A percentile compares a stretch with the other conserved stretches of the same genome.
Conservation (phyloP, 2,329 filamentous ascomycete genomes). For the Exserohilum turcica region DNA sequence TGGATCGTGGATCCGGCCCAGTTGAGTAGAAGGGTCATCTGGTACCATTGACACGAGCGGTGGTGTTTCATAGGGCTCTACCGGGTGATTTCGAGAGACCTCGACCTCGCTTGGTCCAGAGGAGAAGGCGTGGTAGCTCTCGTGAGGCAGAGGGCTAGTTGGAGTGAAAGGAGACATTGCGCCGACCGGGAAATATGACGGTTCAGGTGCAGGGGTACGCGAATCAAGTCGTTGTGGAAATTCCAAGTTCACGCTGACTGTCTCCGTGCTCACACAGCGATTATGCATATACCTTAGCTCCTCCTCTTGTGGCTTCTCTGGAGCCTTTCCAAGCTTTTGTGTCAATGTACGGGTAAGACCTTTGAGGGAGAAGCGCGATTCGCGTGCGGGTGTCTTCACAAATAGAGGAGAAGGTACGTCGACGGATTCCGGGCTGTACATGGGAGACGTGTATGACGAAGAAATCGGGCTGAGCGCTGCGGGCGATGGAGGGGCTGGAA, state of each 20-base stretch:
- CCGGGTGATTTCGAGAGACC: background rate
- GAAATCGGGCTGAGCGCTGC: slow-evolving; percentile 35
- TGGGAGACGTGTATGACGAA: slow-evolving; percentile 33
- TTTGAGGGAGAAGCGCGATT: slow-evolving; percentile 41
- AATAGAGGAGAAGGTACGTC: slow-evolving; percentile 27
- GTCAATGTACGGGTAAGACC: slow-evolving; percentile 39
- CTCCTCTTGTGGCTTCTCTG: slow-evolving; percentile 19
- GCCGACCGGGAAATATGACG: slow-evolving; percentile 25
- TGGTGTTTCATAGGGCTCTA: slow-evolving; percentile 12
- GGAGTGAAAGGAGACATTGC: slow-evolving; percentile 27
- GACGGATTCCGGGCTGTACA: slow-evolving; percentile 31
- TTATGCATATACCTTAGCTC: slow-evolving; percentile 33
- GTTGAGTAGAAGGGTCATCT: slow-evolving; percentile 30
- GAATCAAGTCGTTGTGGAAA: slow-evolving; percentile 30
- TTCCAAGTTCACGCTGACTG: slow-evolving; percentile 18
- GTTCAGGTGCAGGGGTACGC: slow-evolving; percentile 22
- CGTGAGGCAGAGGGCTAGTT: slow-evolving; percentile 11
- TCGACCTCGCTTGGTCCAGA: slow-evolving; percentile 16
- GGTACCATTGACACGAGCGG: slow-evolving; percentile 40
- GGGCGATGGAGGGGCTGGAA: slow-evolving; percentile 34
- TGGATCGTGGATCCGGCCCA: slow-evolving; percentile 19
- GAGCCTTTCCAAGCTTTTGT: slow-evolving; percentile 28
- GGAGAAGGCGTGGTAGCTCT: slow-evolving; percentile 10
- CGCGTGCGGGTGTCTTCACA: slow-evolving; percentile 22
- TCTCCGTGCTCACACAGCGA: slow-evolving; percentile 14